Evolutionary conservation across 208 protist species (phyloP), one percentile per base, ranked within the genome.

Genomic region (Sergeia podlipaevii): DNA sequence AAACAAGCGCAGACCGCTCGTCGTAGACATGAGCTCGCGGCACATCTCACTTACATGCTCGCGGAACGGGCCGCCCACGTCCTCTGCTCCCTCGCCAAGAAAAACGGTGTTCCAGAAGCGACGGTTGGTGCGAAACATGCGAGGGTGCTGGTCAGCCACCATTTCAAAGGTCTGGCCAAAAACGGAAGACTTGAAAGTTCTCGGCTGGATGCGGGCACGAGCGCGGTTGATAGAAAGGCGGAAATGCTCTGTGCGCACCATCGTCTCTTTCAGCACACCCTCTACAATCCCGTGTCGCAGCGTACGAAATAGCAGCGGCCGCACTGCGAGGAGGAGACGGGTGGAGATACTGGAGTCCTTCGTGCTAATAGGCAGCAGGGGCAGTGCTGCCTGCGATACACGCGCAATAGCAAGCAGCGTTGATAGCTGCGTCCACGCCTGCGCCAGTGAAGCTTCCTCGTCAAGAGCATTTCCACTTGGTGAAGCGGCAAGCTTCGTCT

Each of bases 11-110:
- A 95, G 60, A 10, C 74, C 57, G n/a, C n/a, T n/a, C n/a, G n/a
- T n/a, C 0, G 58, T 43, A 28, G 74, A 81, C 85, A 96, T 93
- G 34, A 96, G 81, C 76, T 97, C 94, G 2, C 70, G 55, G 58
- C 90, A 97, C 71, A 97, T 96, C 54, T 95, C 86, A 64, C 77
- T 82, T 34, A 97, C 60, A 60, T 94, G 87, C 58, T 97, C 94
- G 39, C 91, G 79, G 60, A 90, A 97, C 10, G 91, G 91, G 20
- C 94, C 94, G 23, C 94, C 94, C 15, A 89, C 88, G 58, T 97
- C 94, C 70, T 97, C 90, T 15, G 93, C 88, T n/a, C 93, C 93
- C 43, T 97, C 89, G 64, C 93, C 93, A 15, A 94, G 57, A 47
- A 97, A 91, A 21, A 89, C 74, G 42, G 91, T 92, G 60, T 66